Percentiles rank a stretch among this genome's conserved stretches.
Evolutionary conservation across 768 basidiomycete genomes (phyloP).

Genomic region (Tulasnella sp.): DNA sequence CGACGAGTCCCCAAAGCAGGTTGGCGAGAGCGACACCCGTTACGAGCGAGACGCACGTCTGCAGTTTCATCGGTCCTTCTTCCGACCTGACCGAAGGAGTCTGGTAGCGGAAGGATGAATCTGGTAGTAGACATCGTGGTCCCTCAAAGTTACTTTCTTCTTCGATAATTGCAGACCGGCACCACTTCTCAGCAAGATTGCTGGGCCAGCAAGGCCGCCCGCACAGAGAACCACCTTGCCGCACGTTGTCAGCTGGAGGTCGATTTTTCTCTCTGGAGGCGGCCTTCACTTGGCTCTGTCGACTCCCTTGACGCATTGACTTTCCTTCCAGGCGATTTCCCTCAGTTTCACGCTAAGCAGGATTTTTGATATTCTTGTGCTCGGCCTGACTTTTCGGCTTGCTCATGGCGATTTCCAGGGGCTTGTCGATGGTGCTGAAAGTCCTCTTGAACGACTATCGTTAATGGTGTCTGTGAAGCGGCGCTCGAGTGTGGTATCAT

Average conservation of each 20-base stretch:
- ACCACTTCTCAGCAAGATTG: constrained; percentile 27
- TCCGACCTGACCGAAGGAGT: constrained; percentile 17
- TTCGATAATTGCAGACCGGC: too few species aligned
- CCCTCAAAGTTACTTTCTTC: constrained; percentile 20
- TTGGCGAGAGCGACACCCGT: constrained; percentile 2
- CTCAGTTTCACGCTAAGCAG: constrained; percentile 22
- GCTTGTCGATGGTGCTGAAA: constrained; percentile 28
- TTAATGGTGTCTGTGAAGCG: not conserved
- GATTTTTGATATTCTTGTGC: constrained; percentile 25
- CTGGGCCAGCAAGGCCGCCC: constrained; percentile 24
- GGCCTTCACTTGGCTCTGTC: not conserved
- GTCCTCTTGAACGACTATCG: constrained; percentile 26
- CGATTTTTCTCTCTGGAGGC: not conserved
- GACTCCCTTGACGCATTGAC: not conserved
- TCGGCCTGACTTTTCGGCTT: not conserved
- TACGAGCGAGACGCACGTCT: constrained; percentile 4
- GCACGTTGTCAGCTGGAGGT: not conserved
- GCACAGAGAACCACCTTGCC: constrained; percentile 22
- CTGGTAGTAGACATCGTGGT: constrained; percentile 27
- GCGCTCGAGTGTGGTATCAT: not conserved
- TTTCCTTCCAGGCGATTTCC: not conserved
- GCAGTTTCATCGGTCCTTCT: constrained; percentile 10
- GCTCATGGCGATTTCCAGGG: not conserved
- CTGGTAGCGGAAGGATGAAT: constrained; percentile 25
- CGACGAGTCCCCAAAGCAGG: constrained; percentile 8